Evolutionary conservation across 176 grass and related monocot genomes (phyloP).

Genomic region (Paspalum vaginatum): DNA sequence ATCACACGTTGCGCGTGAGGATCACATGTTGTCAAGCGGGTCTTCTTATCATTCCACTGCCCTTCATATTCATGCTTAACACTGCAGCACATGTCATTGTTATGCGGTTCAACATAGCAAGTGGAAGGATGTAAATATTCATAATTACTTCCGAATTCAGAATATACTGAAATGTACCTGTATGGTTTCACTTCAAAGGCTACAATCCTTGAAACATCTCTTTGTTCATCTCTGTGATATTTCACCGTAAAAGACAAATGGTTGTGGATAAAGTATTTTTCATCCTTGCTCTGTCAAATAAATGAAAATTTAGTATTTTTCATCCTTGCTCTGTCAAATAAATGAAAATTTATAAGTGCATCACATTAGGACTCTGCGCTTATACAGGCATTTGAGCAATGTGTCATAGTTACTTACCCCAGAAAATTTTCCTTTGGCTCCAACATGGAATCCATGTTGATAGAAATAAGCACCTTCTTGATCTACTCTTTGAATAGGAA

Average conservation of each 20-base stretch:
- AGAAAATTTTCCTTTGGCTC: slow-evolving; percentile 80
- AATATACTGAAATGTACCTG: slow-evolving; percentile 48
- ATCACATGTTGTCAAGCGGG: slow-evolving; percentile 76
- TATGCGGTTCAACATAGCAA: slow-evolving; percentile 31
- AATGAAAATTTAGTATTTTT: slow-evolving; percentile 49
- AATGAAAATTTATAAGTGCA: background rate
- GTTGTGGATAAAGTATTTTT: slow-evolving; percentile 87
- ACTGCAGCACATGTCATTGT: slow-evolving; percentile 48
- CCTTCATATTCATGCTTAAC: slow-evolving; percentile 82
- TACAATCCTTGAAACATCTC: slow-evolving; percentile 76
- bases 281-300: slow-evolving; percentile 77
- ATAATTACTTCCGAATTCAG: too few relatives aligned
- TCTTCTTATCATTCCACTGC: slow-evolving; percentile 75
- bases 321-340: slow-evolving; percentile 77
- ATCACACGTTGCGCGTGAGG: slow-evolving; percentile 77
- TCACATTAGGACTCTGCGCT: slow-evolving; percentile 9
- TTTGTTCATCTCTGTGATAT: slow-evolving; percentile 80
- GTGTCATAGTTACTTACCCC: slow-evolving; percentile 56
- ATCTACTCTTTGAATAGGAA: slow-evolving; percentile 83
- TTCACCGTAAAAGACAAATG: slow-evolving; percentile 85
- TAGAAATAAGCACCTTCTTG: slow-evolving; percentile 72
- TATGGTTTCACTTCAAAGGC: slow-evolving; percentile 86
- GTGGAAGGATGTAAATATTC: background rate
- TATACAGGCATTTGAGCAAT: slow-evolving; percentile 21
- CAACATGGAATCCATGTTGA: slow-evolving; percentile 88